A percentile compares a stretch with the other conserved stretches of the same genome.
Conservation (phyloP, 208 protist genomes). For the Acanthamoeba castellanii region DNA sequence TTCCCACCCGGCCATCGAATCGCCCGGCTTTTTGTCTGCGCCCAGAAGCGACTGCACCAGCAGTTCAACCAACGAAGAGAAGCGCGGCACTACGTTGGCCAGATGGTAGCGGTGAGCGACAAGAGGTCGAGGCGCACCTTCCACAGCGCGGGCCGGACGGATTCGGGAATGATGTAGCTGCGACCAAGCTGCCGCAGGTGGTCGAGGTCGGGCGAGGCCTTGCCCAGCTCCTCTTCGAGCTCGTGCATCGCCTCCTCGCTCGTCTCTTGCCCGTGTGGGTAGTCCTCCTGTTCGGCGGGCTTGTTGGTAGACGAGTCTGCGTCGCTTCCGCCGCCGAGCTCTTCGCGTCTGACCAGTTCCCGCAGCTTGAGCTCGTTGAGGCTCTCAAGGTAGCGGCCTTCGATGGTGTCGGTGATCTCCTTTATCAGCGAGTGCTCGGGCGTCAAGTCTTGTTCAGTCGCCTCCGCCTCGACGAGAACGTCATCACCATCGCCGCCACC, state of each 20-base stretch:
- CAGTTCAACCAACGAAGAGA: neutral
- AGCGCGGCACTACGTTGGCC: neutral
- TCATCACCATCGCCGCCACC: neutral
- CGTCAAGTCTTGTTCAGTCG: neutral
- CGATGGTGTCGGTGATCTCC: constrained; percentile 39
- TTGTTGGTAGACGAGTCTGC: neutral
- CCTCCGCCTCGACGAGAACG: neutral
- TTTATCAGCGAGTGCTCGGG: neutral
- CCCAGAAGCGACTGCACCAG: neutral
- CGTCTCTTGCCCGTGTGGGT: neutral
- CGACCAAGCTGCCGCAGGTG: neutral
- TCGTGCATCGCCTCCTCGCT: neutral
- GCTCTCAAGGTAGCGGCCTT: constrained; percentile 24
- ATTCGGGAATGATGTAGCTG: neutral
- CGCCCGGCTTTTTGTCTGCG: neutral
- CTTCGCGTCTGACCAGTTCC: neutral
- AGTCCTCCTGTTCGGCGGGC: no score
- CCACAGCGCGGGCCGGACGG: neutral
- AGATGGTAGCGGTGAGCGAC: neutral
- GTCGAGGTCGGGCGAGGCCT: neutral
- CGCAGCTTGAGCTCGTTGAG: constrained; percentile 26
- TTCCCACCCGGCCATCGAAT: constrained; percentile 45
- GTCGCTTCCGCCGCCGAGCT: neutral
- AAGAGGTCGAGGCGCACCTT: neutral
- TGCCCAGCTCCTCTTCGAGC: neutral